These are phyloP conservation scores for Fusarium illudens DNA, from an alignment of 2,329 filamentous ascomycete species.

Conservation along the genomic window DNA sequence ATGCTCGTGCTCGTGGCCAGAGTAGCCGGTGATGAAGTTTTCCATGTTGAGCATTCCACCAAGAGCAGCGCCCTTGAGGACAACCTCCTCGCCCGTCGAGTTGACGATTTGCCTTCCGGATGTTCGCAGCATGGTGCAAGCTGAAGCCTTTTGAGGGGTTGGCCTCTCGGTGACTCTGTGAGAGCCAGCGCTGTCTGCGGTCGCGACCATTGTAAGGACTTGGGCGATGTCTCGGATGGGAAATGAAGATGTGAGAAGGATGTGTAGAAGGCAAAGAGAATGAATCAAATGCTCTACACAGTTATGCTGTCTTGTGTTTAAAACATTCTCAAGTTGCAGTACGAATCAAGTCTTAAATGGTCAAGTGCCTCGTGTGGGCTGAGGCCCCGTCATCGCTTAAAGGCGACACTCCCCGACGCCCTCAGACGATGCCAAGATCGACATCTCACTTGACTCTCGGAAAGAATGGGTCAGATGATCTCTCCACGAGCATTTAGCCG, in stretches of 20 bases:
- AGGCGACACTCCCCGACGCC: constrained; percentile 38
- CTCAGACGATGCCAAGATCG: background rate
- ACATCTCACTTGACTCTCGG: background rate
- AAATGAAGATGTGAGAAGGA: no score
- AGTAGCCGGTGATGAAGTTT: constrained; percentile 71
- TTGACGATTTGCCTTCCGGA: constrained; percentile 53
- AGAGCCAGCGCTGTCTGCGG: constrained; percentile 11
- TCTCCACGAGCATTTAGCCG: background rate
- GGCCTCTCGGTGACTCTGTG: background rate
- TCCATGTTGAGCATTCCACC: constrained; percentile 58
- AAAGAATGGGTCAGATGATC: background rate
- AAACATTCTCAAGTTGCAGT: background rate
- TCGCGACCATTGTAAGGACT: constrained; percentile 18
- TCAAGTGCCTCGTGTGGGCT: background rate
- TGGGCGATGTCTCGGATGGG: no score
- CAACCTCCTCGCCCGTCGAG: constrained; percentile 52
- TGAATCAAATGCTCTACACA: background rate
- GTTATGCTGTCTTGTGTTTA: background rate
- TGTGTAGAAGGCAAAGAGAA: background rate
- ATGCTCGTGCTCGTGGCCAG: constrained; percentile 65
- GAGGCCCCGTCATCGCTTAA: constrained; percentile 10
- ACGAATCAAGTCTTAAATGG: constrained; percentile 20
- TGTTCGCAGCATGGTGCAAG: constrained; percentile 44
- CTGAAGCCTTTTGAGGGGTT: constrained; percentile 5
- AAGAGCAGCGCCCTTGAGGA: constrained; percentile 51